Conservation (phyloP, 73 alveolate genomes). For the Paramecium pentaurelia region DNA sequence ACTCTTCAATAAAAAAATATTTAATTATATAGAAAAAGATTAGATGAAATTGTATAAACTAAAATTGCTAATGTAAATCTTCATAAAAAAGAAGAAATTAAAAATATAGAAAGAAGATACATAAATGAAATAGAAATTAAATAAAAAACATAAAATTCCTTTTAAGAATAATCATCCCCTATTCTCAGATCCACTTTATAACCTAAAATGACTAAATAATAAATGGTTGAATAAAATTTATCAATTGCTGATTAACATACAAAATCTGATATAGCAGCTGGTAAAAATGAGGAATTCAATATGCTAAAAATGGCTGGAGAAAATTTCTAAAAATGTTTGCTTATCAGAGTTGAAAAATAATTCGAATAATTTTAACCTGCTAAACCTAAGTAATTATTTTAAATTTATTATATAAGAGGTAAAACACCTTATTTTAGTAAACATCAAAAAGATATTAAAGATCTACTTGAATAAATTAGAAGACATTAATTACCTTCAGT, state of each 20-base stretch:
- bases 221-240: constrained; percentile 31
- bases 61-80: not conserved
- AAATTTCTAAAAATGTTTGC: constrained; percentile 25
- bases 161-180: not conserved
- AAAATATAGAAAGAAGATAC: constrained; percentile 7
- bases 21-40: not conserved
- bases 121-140: not conserved
- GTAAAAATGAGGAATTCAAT: constrained; percentile 32
- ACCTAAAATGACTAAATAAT: not conserved
- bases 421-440: constrained; percentile 46
- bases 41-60: not conserved
- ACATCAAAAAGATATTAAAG: constrained; percentile 14
- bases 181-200: not conserved
- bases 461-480: not conserved
- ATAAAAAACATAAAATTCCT: not conserved
- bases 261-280: not conserved
- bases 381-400: constrained; percentile 1
- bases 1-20: not conserved
- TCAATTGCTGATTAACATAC: not conserved
- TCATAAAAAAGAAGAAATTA: not conserved
- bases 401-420: not conserved
- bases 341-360: constrained; percentile 43
- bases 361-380: constrained; percentile 40
- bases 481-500: not conserved
- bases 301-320: constrained; percentile 43